phyloP scores from a whole-genome alignment of 345 rosid genomes.

The Anastatica hierochuntica region DNA sequence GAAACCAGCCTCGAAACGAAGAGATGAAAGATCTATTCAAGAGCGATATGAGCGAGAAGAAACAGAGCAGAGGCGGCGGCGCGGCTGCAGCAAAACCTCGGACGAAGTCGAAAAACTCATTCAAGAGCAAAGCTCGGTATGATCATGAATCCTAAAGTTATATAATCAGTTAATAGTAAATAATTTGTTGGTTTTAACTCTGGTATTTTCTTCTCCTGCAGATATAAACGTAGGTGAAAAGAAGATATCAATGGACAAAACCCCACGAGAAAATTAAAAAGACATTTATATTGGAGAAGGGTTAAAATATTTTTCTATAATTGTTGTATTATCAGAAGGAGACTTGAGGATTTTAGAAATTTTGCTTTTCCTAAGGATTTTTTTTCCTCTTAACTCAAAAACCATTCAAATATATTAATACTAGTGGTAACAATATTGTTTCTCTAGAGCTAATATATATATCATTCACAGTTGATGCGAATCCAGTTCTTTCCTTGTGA shows the following conservation, averaged over 20 bases:
- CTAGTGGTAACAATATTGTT: no score
- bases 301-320: slow-evolving; percentile 9
- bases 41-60: slow-evolving; percentile 71
- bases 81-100: slow-evolving; percentile 28
- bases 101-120: slow-evolving; percentile 52
- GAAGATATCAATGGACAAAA: not conserved
- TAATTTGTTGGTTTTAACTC: not conserved
- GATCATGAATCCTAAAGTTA: not conserved
- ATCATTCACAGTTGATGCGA: no score
- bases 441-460: no score
- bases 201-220: not conserved
- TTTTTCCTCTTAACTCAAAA: no score
- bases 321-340: no score
- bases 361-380: no score
- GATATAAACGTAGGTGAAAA: slow-evolving; percentile 28
- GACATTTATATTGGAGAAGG: not conserved
- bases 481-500: no score
- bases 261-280: not conserved
- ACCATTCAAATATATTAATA: no score
- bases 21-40: slow-evolving; percentile 82
- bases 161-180: not conserved
- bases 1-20: slow-evolving; percentile 49
- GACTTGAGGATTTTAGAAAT: no score
- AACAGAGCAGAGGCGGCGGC: slow-evolving; percentile 38
- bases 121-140: slow-evolving; percentile 94